A percentile compares a stretch with the other conserved stretches of the same genome.
phyloP scores from a whole-genome alignment of 176 grass and related monocot species.

The Lolium rigidum region DNA sequence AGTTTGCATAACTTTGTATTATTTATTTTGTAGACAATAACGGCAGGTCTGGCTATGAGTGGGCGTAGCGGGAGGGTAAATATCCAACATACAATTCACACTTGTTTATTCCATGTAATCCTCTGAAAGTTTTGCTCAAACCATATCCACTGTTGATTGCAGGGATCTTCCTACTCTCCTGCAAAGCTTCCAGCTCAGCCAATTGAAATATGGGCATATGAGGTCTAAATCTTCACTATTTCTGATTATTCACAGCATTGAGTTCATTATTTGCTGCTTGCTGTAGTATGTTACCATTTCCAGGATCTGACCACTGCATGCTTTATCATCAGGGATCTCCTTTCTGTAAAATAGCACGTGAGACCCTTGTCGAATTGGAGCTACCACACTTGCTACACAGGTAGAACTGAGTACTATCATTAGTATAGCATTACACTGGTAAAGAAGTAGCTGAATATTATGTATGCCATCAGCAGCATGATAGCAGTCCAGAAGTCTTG shows the following conservation, averaged over 20 bases:
- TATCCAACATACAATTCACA: neutral
- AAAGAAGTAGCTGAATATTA: neutral
- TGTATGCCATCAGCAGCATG: neutral
- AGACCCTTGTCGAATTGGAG: constrained; percentile 89
- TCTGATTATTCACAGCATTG: neutral
- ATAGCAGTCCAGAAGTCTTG: neutral
- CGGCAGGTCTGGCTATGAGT: constrained; percentile 73
- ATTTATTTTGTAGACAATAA: constrained; percentile 66
- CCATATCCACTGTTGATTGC: constrained; percentile 18
- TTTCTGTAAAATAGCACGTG: constrained; percentile 89
- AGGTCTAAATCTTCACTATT: constrained; percentile 52
- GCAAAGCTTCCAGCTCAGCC: constrained; percentile 73
- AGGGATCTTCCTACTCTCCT: constrained; percentile 76
- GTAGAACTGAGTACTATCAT: constrained; percentile 41
- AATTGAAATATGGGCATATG: constrained; percentile 94
- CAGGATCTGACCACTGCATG: constrained; percentile 14
- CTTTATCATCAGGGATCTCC: constrained; percentile 69
- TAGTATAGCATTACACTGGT: neutral
- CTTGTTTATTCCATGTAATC: constrained; percentile 30
- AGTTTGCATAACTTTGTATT: neutral
- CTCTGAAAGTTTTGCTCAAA: constrained; percentile 31
- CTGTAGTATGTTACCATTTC: neutral
- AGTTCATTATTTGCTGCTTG: neutral
- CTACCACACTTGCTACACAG: constrained; percentile 88
- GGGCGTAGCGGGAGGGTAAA: constrained; percentile 79